phyloP scores from a whole-genome alignment of 306 rosid species.

The Vigna radiata region DNA sequence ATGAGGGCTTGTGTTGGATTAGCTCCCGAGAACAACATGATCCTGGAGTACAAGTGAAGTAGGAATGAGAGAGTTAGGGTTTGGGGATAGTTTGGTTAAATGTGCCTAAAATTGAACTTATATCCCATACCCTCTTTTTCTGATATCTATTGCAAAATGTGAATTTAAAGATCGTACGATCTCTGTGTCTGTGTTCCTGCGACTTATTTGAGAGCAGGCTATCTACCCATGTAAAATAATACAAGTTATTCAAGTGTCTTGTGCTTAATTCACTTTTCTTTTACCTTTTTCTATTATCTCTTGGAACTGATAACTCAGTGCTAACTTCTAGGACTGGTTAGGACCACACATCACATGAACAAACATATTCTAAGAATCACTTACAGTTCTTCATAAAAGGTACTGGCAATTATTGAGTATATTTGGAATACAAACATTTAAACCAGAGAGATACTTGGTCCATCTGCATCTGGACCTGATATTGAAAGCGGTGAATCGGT shows the following conservation, averaged over 20 bases:
- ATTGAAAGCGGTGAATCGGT: no score
- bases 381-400: no score
- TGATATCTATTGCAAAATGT: constrained; percentile 22
- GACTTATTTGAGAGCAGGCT: constrained; percentile 49
- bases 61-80: not conserved
- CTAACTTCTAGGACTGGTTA: not conserved
- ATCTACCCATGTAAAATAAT: constrained; percentile 40
- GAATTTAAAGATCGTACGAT: not conserved
- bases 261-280: constrained; percentile 8
- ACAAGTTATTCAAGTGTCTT: not conserved
- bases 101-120: constrained; percentile 9
- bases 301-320: not conserved
- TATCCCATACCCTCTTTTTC: not conserved
- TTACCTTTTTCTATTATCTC: not conserved
- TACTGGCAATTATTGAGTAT: no score
- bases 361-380: no score
- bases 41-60: constrained; percentile 90
- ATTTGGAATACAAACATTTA: no score
- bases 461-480: no score
- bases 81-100: constrained; percentile 28
- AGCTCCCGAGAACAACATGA: constrained; percentile 99
- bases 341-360: not conserved
- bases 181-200: constrained; percentile 38
- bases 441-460: no score
- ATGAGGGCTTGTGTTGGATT: constrained; percentile 95